These are phyloP conservation scores for Chlorociboria aeruginascens DNA, from an alignment of 495 filamentous ascomycete genomes.

Conservation along the genomic window DNA sequence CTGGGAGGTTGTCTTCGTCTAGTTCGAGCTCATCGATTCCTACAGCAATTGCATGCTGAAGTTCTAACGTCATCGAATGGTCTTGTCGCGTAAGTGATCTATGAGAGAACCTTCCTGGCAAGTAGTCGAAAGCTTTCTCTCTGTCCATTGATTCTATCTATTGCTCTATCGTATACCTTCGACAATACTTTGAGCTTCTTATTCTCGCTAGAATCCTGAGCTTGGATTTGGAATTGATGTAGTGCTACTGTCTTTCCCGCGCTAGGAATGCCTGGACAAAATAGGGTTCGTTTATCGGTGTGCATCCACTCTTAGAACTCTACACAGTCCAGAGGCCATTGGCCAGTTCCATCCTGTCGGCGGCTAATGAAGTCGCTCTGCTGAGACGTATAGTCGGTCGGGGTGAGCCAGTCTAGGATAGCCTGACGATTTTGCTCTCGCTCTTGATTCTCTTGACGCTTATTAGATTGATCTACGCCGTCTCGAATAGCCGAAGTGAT, in stretches of 20 bases:
- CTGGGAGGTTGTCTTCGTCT: conserved; percentile 21
- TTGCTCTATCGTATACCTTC: no score
- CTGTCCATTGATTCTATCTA: neutral
- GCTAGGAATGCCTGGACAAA: neutral
- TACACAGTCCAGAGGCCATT: conserved; percentile 22
- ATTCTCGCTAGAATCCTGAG: no score
- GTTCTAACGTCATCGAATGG: neutral
- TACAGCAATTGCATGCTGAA: conserved; percentile 10
- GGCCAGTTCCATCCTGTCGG: conserved; percentile 12
- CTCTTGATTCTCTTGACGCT: conserved; percentile 1
- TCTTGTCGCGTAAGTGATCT: neutral
- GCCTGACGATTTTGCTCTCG: neutral
- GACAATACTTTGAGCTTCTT: no score
- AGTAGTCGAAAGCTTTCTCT: no score
- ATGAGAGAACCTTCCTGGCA: neutral
- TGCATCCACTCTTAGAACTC: neutral
- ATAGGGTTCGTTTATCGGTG: neutral
- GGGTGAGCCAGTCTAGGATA: conserved; percentile 22
- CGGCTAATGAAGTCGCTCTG: conserved; percentile 23
- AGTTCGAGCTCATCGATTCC: conserved; percentile 11
- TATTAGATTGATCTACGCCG: conserved; percentile 23
- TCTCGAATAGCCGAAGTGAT: conserved; percentile 19
- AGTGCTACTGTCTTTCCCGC: neutral
- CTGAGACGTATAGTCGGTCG: conserved; percentile 20
- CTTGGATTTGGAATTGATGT: neutral